Evolutionary conservation across 1,284 basidiomycete species (phyloP).

Genomic region (Sporisorium reilianum): DNA sequence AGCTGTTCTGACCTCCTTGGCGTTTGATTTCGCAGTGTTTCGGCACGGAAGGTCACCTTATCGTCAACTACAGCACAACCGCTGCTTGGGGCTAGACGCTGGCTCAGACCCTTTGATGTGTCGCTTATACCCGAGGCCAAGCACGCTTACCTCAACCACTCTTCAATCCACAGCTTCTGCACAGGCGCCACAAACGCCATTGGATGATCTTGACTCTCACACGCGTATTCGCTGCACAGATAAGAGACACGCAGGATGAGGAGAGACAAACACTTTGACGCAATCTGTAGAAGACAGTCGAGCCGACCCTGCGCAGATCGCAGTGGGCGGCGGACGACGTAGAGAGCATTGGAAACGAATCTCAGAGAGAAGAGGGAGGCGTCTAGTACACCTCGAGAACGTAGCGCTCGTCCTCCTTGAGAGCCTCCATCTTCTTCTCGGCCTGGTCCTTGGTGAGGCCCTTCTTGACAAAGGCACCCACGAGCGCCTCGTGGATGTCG

Average conservation of each 20-base stretch:
- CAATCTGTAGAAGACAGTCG: not conserved
- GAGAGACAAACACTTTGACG: not conserved
- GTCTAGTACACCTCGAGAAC: constrained; percentile 83
- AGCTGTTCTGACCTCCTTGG: not conserved
- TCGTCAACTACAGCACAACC: constrained; percentile 67
- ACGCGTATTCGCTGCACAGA: not conserved
- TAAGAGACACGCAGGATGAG: no score
- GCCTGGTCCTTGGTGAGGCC: constrained; percentile 79
- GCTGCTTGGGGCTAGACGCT: constrained; percentile 62
- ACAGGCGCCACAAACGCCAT: no score
- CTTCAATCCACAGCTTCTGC: not conserved
- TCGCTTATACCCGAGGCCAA: constrained; percentile 24
- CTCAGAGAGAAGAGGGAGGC: not conserved
- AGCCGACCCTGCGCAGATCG: not conserved
- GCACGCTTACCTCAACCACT: not conserved
- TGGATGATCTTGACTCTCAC: no score
- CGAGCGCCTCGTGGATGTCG: constrained; percentile 92
- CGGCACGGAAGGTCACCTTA: constrained; percentile 64
- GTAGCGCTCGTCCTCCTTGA: constrained; percentile 98
- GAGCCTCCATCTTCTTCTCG: constrained; percentile 84
- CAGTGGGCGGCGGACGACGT: not conserved
- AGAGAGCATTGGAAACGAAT: not conserved
- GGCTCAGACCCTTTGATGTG: not conserved
- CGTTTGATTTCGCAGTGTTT: constrained; percentile 49
- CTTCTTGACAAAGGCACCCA: constrained; percentile 79